phyloP scores from a whole-genome alignment of 2,329 filamentous ascomycete genomes.

The Alternaria metachromatica region DNA sequence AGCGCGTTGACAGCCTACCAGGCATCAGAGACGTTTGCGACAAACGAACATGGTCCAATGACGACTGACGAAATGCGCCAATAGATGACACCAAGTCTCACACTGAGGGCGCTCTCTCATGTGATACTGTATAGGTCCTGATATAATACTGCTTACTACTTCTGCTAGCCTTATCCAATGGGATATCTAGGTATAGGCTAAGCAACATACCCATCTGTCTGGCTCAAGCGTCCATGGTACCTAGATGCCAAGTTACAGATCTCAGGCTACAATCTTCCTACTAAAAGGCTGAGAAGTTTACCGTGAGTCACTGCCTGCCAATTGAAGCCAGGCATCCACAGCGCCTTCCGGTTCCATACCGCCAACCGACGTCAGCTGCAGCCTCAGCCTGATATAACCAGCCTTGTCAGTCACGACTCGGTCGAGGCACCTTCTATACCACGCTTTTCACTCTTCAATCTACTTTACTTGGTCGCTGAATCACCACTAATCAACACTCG shows the following conservation, averaged over 20 bases:
- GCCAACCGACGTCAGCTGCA: slow-evolving; percentile 1
- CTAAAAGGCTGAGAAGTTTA: neutral
- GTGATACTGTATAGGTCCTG: neutral
- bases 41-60: neutral
- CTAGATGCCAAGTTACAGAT: neutral
- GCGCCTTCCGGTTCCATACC: neutral
- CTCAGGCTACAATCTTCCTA: neutral
- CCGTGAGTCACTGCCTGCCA: neutral
- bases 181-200: neutral
- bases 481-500: neutral
- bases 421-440: neutral
- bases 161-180: neutral
- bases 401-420: neutral
- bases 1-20: neutral
- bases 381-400: slow-evolving; percentile 1
- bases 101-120: neutral
- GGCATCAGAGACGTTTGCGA: neutral
- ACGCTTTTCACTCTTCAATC: neutral
- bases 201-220: neutral
- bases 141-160: neutral
- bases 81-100: neutral
- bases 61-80: neutral
- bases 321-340: slow-evolving; percentile 1
- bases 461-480: neutral
- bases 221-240: neutral